Conservation (phyloP, 1,284 basidiomycete genomes). For the Ceratobasidium sp. region DNA sequence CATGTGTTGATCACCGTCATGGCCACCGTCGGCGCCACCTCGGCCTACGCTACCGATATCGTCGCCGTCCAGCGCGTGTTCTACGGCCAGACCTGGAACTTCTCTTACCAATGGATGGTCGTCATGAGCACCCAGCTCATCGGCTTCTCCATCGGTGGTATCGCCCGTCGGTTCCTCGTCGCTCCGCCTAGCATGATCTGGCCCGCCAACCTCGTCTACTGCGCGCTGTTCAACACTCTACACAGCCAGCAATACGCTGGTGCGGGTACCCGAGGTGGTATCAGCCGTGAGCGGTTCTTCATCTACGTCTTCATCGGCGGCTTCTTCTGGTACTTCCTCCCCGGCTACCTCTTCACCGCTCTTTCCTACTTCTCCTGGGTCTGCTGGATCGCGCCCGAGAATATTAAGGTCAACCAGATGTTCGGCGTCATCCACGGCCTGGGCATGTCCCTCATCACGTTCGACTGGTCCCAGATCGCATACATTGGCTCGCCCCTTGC, state of each 20-base stretch:
- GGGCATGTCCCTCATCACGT: slow-evolving; percentile 61
- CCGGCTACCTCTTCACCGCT: slow-evolving; percentile 77
- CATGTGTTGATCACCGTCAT: slow-evolving; percentile 60
- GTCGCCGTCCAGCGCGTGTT: slow-evolving; percentile 70
- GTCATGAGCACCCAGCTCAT: slow-evolving; percentile 75
- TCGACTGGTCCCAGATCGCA: slow-evolving; percentile 66
- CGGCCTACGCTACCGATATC: slow-evolving; percentile 60
- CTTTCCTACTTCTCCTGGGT: slow-evolving; percentile 78
- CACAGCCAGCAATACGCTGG: slow-evolving; percentile 72
- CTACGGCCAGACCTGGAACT: slow-evolving; percentile 59
- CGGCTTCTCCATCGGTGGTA: slow-evolving; percentile 73
- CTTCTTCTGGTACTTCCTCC: slow-evolving; percentile 74
- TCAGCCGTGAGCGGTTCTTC: slow-evolving; percentile 83
- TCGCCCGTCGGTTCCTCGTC: slow-evolving; percentile 72
- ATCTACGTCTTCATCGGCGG: slow-evolving; percentile 67
- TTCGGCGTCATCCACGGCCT: slow-evolving; percentile 72
- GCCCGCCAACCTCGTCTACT: slow-evolving; percentile 71
- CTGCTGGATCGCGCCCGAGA: slow-evolving; percentile 78
- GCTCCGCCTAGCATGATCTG: slow-evolving; percentile 84
- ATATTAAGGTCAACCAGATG: slow-evolving; percentile 69
- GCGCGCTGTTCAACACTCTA: slow-evolving; percentile 73
- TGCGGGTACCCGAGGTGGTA: slow-evolving; percentile 69
- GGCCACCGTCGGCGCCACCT: slow-evolving; percentile 51
- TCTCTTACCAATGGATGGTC: slow-evolving; percentile 60
- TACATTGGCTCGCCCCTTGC: slow-evolving; percentile 64